Base-by-base conservation (phyloP, 306 rosid species). In the Casuarina glauca region DNA sequence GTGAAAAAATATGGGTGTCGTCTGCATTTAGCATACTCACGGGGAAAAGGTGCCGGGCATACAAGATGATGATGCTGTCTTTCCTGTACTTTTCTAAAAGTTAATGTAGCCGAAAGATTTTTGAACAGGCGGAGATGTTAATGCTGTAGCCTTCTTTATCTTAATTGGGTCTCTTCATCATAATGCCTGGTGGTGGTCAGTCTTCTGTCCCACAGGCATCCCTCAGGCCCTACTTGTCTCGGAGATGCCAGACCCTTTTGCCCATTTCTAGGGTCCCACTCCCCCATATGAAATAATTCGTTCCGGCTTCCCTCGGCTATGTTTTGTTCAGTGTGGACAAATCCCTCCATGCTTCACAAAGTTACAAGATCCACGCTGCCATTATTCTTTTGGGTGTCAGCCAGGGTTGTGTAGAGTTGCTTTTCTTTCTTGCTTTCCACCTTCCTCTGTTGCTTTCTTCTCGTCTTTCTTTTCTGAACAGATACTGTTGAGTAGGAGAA, bases 171-270 rank as follows among this genome's bases (percentile, higher is more conserved):
- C 41, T 42, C 78, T 39, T 53, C 75, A 52, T 77, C 38, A 83
- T 78, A 50, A 73, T 74, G 76, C 44, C 46, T 36, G 41, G 82
- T 78, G 84, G 88, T 57, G 88, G 87, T 79, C 87, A 71, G 54
- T 82, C 64, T 69, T 54, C 66, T 76, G 89, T 84, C 74, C 66
- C 36, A 62, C 64, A 76, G 85, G 78, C 88, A 77, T 72, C 15
- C 72, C 73, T 73, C 78, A 81, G 87, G 79, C 84, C 89, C 91
- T 76, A 83, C 89, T 44, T 89, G 91, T 85, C 83, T 81, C 69
- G 58, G 55, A 83, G 84, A 77, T 81, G 84, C 87, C 75, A 84
- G 69, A 39, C 73, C 72, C 70, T 54, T 67, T 70, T 9, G 72
- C 82, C 90, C 87, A 83, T 83, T 53, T 69, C 80, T 19, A 13